These are phyloP conservation scores for Tillandsia leiboldiana DNA, from an alignment of 176 grass and related monocot genomes.

Conservation along the genomic window DNA sequence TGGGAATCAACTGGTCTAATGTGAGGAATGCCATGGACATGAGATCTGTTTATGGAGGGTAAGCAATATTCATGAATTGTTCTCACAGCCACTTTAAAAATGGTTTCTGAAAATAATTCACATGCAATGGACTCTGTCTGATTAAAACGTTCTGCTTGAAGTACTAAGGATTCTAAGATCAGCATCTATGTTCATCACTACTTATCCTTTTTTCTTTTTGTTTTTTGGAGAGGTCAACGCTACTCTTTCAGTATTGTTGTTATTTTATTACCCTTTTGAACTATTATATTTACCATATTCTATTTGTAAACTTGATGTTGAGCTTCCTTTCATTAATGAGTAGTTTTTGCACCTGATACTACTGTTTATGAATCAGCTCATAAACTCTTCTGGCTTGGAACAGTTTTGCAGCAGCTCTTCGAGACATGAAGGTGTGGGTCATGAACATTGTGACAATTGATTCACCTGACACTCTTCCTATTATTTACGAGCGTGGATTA, in stretches of 20 bases:
- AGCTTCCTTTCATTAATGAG: background rate
- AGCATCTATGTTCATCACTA: background rate
- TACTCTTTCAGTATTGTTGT: background rate
- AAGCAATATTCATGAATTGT: slow-evolving; percentile 10
- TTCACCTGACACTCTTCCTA: slow-evolving; percentile 21
- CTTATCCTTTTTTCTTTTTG: background rate
- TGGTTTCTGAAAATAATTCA: background rate
- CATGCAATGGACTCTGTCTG: background rate
- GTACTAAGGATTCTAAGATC: background rate
- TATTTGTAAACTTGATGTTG: background rate
- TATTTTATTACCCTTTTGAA: background rate
- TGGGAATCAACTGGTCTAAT: slow-evolving; percentile 75
- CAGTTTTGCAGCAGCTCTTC: slow-evolving; percentile 22
- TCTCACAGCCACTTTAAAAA: background rate
- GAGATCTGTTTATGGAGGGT: slow-evolving; percentile 88
- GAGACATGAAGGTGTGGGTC: slow-evolving; percentile 15
- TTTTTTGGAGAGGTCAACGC: background rate
- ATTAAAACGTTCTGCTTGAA: background rate
- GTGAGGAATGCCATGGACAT: slow-evolving; percentile 97
- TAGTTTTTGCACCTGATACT: background rate
- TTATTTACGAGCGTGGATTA: slow-evolving; percentile 23
- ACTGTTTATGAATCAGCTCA: background rate
- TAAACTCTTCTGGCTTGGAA: background rate
- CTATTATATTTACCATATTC: background rate
- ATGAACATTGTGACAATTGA: slow-evolving; percentile 23